phyloP scores from a whole-genome alignment of 192 early-diverging fungal genomes.

The Backusella westeae region DNA sequence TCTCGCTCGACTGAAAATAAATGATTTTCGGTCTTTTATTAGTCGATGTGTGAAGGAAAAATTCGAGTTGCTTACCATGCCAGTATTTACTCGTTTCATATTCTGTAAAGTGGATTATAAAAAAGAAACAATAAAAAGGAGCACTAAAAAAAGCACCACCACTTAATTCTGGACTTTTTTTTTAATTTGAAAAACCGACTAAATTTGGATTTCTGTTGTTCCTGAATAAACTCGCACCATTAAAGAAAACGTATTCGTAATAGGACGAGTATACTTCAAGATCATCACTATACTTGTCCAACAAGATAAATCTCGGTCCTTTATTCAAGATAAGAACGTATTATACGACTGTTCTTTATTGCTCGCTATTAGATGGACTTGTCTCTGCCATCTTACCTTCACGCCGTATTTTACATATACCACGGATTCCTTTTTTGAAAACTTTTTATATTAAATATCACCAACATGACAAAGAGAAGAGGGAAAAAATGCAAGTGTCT shows the following conservation, averaged over 20 bases:
- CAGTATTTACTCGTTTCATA: slow-evolving; percentile 12
- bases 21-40: background rate
- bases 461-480: background rate
- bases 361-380: too few species aligned
- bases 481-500: background rate
- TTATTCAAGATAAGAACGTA: too few species aligned
- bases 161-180: background rate
- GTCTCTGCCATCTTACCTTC: too few species aligned
- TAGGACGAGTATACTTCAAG: too few species aligned
- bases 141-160: background rate
- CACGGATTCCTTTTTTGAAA: background rate
- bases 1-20: slow-evolving; percentile 23
- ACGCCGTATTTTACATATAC: too few species aligned
- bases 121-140: slow-evolving; percentile 5
- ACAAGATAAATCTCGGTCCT: too few species aligned
- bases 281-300: too few species aligned
- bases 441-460: background rate
- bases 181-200: background rate
- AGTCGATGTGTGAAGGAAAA: background rate
- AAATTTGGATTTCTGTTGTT: background rate
- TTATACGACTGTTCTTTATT: too few species aligned
- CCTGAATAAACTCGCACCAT: background rate
- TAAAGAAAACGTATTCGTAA: too few species aligned
- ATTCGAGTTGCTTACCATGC: background rate
- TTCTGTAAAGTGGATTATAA: background rate